Base-by-base conservation (phyloP, 495 filamentous ascomycete genomes). In the Talaromyces wortmannii region DNA sequence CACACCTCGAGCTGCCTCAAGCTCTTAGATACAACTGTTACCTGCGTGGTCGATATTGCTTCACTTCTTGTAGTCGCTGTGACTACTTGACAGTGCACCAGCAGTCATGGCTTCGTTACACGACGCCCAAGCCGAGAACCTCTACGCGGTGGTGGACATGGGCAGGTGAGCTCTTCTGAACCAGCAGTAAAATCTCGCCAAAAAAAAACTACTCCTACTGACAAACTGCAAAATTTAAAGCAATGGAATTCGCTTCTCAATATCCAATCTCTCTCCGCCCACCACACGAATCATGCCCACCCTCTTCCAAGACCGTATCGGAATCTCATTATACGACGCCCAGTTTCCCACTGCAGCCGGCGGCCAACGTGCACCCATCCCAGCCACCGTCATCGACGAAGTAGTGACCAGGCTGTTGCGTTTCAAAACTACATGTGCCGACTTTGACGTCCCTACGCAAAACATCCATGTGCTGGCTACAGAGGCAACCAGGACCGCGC, bases 191-290 rank as follows among this genome's bases (percentile, higher is more conserved):
- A 23, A 23, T 23, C 23, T 23, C 23, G 23, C 23, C 23, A 23
- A 23, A 23, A 23, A 23, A 47, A 17, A 23, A 31, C 6, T 7
- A 2, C 17, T 17, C 5, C 11, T 18, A 15, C 8, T 3, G 6
- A 45, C 15, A 30, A 30, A 15, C 2, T 3, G 31, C 13, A 23
- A 17, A 17, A 18, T 4, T 13, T 15, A 7, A 43, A 95, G 92
- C 74, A 97, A 97, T 79, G 92, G 91, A 57, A 92, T 97, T 60
- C 91, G 92, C 45, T 95, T 95, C 74, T 92, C 88, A 7, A 90
- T 97, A 56, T 88, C 91, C 7, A 82, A 90, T 53, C 79, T 96
- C 31, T 79, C 85, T 2, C 82, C 84, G 7, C 82, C 86, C 2
- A 82, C 74, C 4, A 73, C 85, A 13, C 85, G 92, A 12, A 79